Evolutionary conservation across 768 basidiomycete genomes (phyloP), one percentile per base, ranked within the genome.

Genomic region (Ephemerocybe angulata): DNA sequence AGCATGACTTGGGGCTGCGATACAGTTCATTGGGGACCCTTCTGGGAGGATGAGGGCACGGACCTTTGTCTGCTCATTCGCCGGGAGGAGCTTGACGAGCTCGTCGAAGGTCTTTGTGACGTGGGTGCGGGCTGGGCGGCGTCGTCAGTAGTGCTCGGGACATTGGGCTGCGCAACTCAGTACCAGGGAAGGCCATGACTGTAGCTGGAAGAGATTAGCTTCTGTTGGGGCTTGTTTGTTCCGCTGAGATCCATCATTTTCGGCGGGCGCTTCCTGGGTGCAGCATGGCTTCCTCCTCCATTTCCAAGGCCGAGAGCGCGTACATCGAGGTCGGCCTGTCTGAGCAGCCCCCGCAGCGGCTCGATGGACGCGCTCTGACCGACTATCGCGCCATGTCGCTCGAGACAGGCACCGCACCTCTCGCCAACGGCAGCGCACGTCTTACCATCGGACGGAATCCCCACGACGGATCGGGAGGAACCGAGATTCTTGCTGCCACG

Each of bases 401-500:
- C 27, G 86, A 90, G 69, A 90, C 89, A 0, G 88, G 87, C 21
- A 79, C 88, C 1, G 83, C 85, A 15, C 88, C 90, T 4, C 78
- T 91, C 4, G 87, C 92, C 19, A 93, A 94, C 56, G 93, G 93
- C 5, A 93, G 90, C 58, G 90, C 90, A 4, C 79, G 81, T 22
- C 72, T 93, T 7, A 82, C 75, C 59, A 80, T 93, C n/a, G 92
- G 90, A 1, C 77, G 50, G 6, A 44, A 56, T 37, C 25, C 57
- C n/a, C 52, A 58, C 29, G 54, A 60, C 30, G 50, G 55, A 24
- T 46, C 46, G 3, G 84, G 82, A 2, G 85, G 87, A 0, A 93
- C 93, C 0, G 90, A 93, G 60, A 76, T 93, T 3, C 69, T 93
- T 24, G 90, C 87, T 1, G 90, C 89, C 0, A 76, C 82, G 1